A percentile compares a stretch with the other conserved stretches of the same genome.
Conservation (phyloP, 129 eudicot species). For the Smallanthus sonchifolius region DNA sequence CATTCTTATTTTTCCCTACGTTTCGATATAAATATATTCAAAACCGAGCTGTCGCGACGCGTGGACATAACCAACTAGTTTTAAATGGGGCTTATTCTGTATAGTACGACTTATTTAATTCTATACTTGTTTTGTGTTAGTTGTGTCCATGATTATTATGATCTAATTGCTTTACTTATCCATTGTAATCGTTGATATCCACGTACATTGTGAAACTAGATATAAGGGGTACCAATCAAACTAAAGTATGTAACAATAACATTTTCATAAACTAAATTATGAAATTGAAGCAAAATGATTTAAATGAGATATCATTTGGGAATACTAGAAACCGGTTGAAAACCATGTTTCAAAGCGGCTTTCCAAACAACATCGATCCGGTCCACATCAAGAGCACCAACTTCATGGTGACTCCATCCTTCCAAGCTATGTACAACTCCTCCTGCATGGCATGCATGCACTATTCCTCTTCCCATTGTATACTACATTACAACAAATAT, state of each 20-base stretch:
- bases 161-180: no score
- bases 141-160: no score
- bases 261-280: not conserved
- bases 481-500: slow-evolving; percentile 38
- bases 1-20: no score
- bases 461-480: slow-evolving; percentile 94
- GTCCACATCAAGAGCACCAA: slow-evolving; percentile 93
- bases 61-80: no score
- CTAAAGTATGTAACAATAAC: slow-evolving; percentile 19
- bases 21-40: no score
- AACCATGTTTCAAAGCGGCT: slow-evolving; percentile 87
- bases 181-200: no score
- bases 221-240: not conserved
- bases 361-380: slow-evolving; percentile 84
- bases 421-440: slow-evolving; percentile 87
- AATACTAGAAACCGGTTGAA: slow-evolving; percentile 53
- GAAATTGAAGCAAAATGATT: not conserved
- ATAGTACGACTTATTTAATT: no score
- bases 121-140: no score
- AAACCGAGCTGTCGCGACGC: no score
- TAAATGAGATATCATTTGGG: slow-evolving; percentile 8
- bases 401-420: slow-evolving; percentile 98
- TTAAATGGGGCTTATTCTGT: no score
- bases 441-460: slow-evolving; percentile 98
- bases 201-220: no score